Evolutionary conservation across 495 filamentous ascomycete genomes (phyloP).

Genomic region (Aspergillus cavernicola): DNA sequence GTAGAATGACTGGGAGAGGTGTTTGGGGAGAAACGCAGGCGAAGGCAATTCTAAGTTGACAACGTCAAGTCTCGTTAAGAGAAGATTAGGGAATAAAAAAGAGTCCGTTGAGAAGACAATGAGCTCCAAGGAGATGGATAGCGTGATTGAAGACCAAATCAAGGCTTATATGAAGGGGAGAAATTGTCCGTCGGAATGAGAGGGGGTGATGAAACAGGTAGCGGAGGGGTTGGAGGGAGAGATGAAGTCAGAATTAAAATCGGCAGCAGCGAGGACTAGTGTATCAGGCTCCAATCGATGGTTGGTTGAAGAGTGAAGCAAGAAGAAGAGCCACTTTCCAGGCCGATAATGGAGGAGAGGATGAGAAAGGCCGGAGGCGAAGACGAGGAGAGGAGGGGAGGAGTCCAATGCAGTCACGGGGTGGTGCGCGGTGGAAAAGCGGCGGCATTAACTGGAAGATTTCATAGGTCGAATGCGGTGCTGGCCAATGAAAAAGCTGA

Average conservation of each 20-base stretch:
- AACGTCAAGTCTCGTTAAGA: too few relatives aligned
- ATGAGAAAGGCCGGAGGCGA: slow-evolving; percentile 3
- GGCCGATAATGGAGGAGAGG: not conserved
- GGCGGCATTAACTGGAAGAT: not conserved
- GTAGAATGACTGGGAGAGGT: not conserved
- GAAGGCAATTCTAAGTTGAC: not conserved
- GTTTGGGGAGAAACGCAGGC: not conserved
- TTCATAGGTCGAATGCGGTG: not conserved
- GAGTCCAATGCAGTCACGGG: slow-evolving; percentile 6
- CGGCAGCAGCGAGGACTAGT: not conserved
- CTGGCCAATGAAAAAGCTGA: not conserved
- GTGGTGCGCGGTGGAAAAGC: not conserved
- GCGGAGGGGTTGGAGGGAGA: not conserved
- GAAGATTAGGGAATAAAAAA: too few relatives aligned
- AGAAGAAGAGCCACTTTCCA: slow-evolving; percentile 1
- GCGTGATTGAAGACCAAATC: not conserved
- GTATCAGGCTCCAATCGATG: not conserved
- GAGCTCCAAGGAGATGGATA: not conserved
- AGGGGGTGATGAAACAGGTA: not conserved
- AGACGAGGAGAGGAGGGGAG: slow-evolving; percentile 1
- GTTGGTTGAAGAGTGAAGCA: slow-evolving; percentile 11
- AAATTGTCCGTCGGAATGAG: not conserved
- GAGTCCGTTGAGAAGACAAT: too few relatives aligned
- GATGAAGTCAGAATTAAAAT: slow-evolving; percentile 2
- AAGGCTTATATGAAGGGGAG: not conserved